Conservation (phyloP, 2,329 filamentous ascomycete species). For the Diaporthe sp. region DNA sequence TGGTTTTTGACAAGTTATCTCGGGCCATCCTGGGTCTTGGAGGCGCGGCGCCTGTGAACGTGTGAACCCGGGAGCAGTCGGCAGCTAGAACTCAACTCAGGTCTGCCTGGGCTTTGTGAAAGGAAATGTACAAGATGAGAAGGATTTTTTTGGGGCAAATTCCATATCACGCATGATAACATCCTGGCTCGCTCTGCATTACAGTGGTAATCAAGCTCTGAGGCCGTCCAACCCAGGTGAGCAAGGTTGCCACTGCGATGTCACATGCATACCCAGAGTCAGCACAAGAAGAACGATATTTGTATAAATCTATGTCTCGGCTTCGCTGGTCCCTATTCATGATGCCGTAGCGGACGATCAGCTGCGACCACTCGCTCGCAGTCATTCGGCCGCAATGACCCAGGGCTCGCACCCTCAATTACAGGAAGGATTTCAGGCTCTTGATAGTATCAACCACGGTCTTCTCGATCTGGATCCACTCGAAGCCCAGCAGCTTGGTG, state of each 20-base stretch:
- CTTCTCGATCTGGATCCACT: slow-evolving; percentile 72
- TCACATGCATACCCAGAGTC: not conserved
- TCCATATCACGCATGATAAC: no score
- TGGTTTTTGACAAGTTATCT: not conserved
- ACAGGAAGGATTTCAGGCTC: slow-evolving; percentile 64
- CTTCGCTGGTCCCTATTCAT: not conserved
- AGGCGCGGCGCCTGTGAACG: not conserved
- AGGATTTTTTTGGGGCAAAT: not conserved
- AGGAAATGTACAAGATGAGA: not conserved
- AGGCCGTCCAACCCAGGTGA: not conserved
- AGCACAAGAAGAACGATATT: not conserved
- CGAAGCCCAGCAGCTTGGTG: slow-evolving; percentile 68
- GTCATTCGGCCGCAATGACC: not conserved
- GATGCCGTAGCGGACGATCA: not conserved
- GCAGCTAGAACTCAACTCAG: not conserved
- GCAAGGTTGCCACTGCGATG: not conserved
- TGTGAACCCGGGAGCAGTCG: not conserved
- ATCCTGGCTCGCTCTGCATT: not conserved
- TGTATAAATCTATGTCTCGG: not conserved
- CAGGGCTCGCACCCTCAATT: slow-evolving; percentile 31
- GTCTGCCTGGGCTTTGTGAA: not conserved
- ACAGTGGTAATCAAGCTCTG: not conserved
- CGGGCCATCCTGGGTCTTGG: not conserved
- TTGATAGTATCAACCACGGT: slow-evolving; percentile 71
- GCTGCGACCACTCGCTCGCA: not conserved